Base-by-base conservation (phyloP, 441 rosid genomes). In the Flueggea neowawraea region DNA sequence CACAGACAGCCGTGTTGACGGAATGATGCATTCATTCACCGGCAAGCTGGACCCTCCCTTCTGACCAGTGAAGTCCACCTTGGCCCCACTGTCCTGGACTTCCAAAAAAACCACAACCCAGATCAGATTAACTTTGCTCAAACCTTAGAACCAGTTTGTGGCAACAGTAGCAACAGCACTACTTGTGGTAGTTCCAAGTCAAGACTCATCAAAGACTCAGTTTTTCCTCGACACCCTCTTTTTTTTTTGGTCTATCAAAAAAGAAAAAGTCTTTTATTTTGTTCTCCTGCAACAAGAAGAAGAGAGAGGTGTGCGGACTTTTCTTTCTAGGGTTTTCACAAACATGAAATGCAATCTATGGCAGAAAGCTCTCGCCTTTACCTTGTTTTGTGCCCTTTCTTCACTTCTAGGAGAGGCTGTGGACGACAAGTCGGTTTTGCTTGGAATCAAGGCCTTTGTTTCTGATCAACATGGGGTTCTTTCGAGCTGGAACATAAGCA, bases 391-490 rank as follows among this genome's bases (percentile, higher is more conserved):
- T 58, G 64, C 61, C 65, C 54, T 66, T 66, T 48, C 50, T 52
- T 41, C 68, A 31, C 63, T 64, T 31, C 71, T 60, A 28, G 75
- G 73, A 50, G 43, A 48, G 6, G 15, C 50, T 36, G 33, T 36
- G 56, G 72, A 84, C 8, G 97, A 86, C 50, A 78, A 74, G 72
- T 77, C 82, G 41, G 80, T 67, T 65, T 82, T 91, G 58, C 68
- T 91, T 53, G 85, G 80, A 74, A 80, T 90, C 72, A 94, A 86
- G 82, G 71, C 70, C 60, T 72, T 78, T 0, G 73, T 87, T 12
- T 76, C 82, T 15, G 99, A 91, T 70, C 82, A 84, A 16, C 61
- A 77, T 14, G 91, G 91, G 62, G 47, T 89, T 67, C 91, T 94
- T 13, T 71, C 82, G 15, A 73, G 75, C 65, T 94, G 97, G 97